Percentiles rank a stretch among this genome's conserved stretches.
Conservation (phyloP, 2,329 filamentous ascomycete genomes). For the Pseudogymnoascus sp. region DNA sequence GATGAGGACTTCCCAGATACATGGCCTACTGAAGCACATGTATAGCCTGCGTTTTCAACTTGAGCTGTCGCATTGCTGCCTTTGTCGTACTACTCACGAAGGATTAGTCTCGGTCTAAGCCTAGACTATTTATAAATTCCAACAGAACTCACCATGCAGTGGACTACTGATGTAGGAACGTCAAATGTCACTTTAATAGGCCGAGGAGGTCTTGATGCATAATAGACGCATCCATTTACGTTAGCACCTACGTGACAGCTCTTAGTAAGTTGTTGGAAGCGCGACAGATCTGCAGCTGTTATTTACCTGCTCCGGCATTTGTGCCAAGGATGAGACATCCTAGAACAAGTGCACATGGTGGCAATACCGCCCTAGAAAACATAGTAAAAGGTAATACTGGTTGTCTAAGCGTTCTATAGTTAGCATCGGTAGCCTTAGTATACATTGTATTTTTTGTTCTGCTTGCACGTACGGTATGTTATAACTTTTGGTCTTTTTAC, state of each 20-base stretch:
- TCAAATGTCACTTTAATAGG: neutral
- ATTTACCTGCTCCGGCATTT: neutral
- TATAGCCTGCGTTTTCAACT: neutral
- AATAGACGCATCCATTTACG: neutral
- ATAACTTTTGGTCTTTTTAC: neutral
- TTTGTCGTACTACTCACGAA: neutral
- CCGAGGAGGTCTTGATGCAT: neutral
- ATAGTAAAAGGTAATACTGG: neutral
- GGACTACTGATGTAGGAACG: neutral
- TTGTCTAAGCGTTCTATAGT: neutral
- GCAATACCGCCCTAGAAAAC: too few relatives aligned
- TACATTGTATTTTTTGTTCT: neutral
- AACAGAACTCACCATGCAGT: neutral
- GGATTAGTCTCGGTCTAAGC: neutral
- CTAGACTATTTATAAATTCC: neutral
- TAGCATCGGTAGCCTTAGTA: too few relatives aligned
- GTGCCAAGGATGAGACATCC: neutral
- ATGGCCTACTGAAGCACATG: neutral
- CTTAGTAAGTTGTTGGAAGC: neutral
- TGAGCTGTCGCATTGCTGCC: neutral
- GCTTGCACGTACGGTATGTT: neutral
- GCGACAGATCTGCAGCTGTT: neutral
- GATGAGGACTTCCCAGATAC: neutral
- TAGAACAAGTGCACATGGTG: neutral
- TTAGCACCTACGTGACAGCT: neutral